Evolutionary conservation across 2,329 filamentous ascomycete species (phyloP).

Genomic region (Nothopassalora personata): DNA sequence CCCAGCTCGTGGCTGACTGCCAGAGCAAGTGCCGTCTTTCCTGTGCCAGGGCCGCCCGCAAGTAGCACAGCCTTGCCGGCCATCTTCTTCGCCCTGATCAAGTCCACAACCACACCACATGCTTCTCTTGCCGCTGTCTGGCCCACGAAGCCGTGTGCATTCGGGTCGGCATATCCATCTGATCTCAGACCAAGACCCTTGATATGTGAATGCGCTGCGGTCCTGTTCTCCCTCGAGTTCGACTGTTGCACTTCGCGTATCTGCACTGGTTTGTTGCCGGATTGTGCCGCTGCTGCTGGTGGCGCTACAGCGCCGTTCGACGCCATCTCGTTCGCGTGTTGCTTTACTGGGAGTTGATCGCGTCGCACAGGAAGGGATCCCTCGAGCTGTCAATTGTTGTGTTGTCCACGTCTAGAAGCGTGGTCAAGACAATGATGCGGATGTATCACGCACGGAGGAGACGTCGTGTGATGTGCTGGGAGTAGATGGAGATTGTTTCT

Average conservation of each 20-base stretch:
- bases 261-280: conserved; percentile 30
- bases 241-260: conserved; percentile 33
- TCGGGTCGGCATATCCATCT: conserved; percentile 79
- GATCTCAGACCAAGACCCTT: conserved; percentile 82
- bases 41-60: conserved; percentile 89
- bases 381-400: not conserved
- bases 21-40: conserved; percentile 92
- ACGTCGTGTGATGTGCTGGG: not conserved
- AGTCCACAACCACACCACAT: conserved; percentile 89
- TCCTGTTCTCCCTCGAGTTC: conserved; percentile 75
- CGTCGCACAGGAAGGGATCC: not conserved
- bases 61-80: conserved; percentile 88
- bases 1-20: conserved; percentile 95
- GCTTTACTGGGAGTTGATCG: not conserved
- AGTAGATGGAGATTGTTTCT: not conserved
- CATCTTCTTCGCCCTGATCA: conserved; percentile 97
- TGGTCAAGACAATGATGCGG: not conserved
- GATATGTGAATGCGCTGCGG: conserved; percentile 96
- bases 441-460: not conserved
- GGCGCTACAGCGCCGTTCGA: conserved; percentile 23
- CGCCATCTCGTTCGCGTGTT: conserved; percentile 15
- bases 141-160: conserved; percentile 80
- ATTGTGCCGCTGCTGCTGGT: conserved; percentile 21
- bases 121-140: conserved; percentile 89
- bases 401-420: not conserved